Base-by-base conservation (phyloP, 2,329 filamentous ascomycete species). In the Pseudonectria foliicola region DNA sequence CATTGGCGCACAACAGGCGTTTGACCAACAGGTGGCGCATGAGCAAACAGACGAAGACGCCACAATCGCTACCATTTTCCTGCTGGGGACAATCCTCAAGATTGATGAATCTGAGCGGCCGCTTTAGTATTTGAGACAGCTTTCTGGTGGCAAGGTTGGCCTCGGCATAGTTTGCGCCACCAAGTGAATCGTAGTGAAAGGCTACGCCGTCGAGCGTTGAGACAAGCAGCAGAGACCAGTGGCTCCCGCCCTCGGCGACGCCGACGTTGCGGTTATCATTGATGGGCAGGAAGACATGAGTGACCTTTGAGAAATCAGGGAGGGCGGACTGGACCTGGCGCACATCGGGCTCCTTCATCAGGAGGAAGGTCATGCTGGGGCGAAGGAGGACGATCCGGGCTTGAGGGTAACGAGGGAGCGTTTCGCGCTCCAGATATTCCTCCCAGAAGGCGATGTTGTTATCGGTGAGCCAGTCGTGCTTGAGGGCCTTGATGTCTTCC, bases 391-490 rank as follows among this genome's bases (percentile, higher is more conserved):
- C 73, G 57, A 98, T 95, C 44, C 87, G 77, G 13, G 87, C 87
- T 55, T 85, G 80, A 8, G 85, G 85, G 56, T 84, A 94, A 49
- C 79, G 76, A 21, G 71, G 69, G 18, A 98, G 80, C 42, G 87
- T 80, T 67, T 96, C 90, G 43, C 80, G 85, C 62, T 98, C 92
- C 46, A 98, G 79, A 58, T 79, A 94, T 73, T 96, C 90, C 73
- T 96, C 85, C 90, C 92, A 98, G 59, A 98, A 96, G 33, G 87
- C 82, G 48, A 98, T 96, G 50, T 88, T 89, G 67, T 95, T 95
- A 60, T 98, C 92, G 28, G 90, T 95, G 34, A 98, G 71, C 92
- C 92, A 98, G 69, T 95, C 92, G 61, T 85, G 73, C 63, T 85
- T 87, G 39, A 98, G 75, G 12, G 83, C 82, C 58, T 89, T 84